phyloP scores from a whole-genome alignment of 2,329 filamentous ascomycete genomes.

The Trichoderma arundinaceum region DNA sequence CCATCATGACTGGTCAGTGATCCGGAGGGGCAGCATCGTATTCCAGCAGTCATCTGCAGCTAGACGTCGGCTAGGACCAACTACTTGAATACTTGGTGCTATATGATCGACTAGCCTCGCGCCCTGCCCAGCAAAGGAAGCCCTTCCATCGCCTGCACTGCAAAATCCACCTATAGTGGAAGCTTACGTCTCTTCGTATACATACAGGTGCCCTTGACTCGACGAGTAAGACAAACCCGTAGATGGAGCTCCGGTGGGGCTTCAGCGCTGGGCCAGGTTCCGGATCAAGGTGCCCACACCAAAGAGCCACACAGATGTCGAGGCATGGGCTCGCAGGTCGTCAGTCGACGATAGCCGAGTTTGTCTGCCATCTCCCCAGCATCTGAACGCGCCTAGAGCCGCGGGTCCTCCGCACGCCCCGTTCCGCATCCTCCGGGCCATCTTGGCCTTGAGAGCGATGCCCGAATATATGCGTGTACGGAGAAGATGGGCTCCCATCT shows the following conservation, averaged over 20 bases:
- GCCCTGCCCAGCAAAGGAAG: neutral
- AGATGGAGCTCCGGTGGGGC: constrained; percentile 16
- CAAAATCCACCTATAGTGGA: neutral
- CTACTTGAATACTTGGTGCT: neutral
- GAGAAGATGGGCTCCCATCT: no score
- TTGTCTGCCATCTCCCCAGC: constrained; percentile 1
- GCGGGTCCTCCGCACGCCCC: neutral
- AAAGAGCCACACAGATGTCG: neutral
- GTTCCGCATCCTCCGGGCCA: constrained; percentile 1
- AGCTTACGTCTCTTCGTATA: neutral
- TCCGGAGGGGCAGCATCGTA: constrained; percentile 15
- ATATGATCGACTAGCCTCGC: neutral
- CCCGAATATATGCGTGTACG: neutral
- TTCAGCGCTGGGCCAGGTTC: neutral
- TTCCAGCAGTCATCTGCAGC: constrained; percentile 19
- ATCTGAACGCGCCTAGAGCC: neutral
- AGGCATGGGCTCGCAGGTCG: constrained; percentile 6
- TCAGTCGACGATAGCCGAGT: constrained; percentile 11
- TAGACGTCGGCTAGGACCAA: constrained; percentile 13
- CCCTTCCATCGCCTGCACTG: neutral
- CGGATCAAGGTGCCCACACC: constrained; percentile 11
- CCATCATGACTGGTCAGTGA: constrained; percentile 5
- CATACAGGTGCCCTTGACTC: neutral
- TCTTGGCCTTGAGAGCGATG: neutral
- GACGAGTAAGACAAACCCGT: neutral